Evolutionary conservation across 805 yeast species (phyloP).

Genomic region (Metschnikowia anglica): DNA sequence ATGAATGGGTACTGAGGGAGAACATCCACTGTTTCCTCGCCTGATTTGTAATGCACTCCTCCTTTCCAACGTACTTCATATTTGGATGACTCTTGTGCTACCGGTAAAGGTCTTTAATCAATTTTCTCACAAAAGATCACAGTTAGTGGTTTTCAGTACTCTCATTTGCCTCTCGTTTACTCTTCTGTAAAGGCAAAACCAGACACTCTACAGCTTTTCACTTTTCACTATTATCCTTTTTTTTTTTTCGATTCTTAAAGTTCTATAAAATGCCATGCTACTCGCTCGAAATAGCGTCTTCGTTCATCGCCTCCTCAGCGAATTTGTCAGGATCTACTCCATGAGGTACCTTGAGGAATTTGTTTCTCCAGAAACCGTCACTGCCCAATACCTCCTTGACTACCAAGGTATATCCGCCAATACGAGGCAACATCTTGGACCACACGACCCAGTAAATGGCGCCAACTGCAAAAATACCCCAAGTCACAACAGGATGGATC

Average conservation of each 20-base stretch:
- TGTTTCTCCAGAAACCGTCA: slow-evolving; percentile 73
- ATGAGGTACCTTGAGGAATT: slow-evolving; percentile 43
- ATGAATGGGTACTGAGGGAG: too few relatives aligned
- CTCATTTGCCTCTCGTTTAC: too few relatives aligned
- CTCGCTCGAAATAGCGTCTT: slow-evolving; percentile 14
- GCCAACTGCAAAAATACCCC: slow-evolving; percentile 71
- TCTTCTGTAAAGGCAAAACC: too few relatives aligned
- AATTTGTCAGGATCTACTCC: slow-evolving; percentile 17
- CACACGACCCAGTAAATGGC: slow-evolving; percentile 65
- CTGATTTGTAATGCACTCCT: too few relatives aligned
- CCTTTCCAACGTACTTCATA: too few relatives aligned
- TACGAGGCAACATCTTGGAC: slow-evolving; percentile 56
- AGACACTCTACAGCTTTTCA: too few relatives aligned
- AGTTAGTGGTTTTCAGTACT: too few relatives aligned
- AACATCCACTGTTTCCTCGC: too few relatives aligned
- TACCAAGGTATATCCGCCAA: slow-evolving; percentile 51
- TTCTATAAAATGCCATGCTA: slow-evolving; percentile 2
- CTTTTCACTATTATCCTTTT: too few relatives aligned
- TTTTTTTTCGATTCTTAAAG: background rate
- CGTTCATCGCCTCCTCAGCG: slow-evolving; percentile 21
- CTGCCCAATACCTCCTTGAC: slow-evolving; percentile 56
- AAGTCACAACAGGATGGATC: slow-evolving; percentile 77
- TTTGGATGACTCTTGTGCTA: too few relatives aligned
- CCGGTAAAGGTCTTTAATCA: too few relatives aligned
- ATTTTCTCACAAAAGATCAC: too few relatives aligned